Evolutionary conservation across 2,329 filamentous ascomycete species (phyloP), one percentile per base, ranked within the genome.

Genomic region (Colletotrichum filicis): DNA sequence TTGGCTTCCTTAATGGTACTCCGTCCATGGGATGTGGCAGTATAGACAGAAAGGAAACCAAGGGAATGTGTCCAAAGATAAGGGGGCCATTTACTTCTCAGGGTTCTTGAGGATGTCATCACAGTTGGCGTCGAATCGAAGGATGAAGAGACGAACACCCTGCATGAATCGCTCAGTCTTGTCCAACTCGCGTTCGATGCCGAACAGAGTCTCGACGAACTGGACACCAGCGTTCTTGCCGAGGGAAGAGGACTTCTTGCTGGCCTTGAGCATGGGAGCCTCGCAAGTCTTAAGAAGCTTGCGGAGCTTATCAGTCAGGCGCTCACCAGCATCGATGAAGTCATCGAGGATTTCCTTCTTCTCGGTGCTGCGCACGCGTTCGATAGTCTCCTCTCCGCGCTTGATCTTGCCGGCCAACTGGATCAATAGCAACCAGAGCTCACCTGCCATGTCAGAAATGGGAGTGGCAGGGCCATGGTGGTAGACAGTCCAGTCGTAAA

Each of bases 401-500:
- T 97, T 98, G 83, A 98, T 90, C 86, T 98, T 98, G 81, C 95
- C 95, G 16, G 95, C 93, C 58, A 98, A 88, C 83, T 98, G 94
- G 82, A 98, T 98, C 72, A 98, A 90, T 61, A 98, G 89, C 28
- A 98, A 89, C 97, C 97, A 99, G 67, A 99, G 88, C 79, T 98
- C 95, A 77, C 96, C 97, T 2, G 97, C 95, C 83, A 97, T 92
- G 76, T 98, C 95, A 66, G 95, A 91, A 79, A 98, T 94, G 63
- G 95, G 94, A 12, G 93, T 95, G 53, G 90, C 90, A 16, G 95
- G 90, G 49, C 94, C 94, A 77, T 97, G 92, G 81, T 93, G 92
- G 86, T 94, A 98, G 75, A 98, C 94, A 22, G 97, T 98, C 97
- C 97, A 99, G 88, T 98, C 97, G 84, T 98, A 99, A 80, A 99